Evolutionary conservation across 306 rosid species (phyloP).

Genomic region (Cucurbita maxima): DNA sequence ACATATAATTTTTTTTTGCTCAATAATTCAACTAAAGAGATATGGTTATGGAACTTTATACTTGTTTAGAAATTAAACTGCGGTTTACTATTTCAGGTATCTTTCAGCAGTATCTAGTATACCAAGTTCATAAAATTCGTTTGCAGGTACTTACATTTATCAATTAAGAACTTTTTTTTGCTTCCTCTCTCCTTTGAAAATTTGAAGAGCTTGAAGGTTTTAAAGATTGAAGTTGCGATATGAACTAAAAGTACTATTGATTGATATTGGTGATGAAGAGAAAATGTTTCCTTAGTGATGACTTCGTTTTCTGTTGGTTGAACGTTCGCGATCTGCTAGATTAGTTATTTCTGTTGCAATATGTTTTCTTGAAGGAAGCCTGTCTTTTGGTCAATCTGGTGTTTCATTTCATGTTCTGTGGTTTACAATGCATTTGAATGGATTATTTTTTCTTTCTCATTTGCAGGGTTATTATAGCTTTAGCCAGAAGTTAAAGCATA

Average conservation of each 20-base stretch:
- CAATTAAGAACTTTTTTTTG: neutral
- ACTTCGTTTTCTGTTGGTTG: neutral
- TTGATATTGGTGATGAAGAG: neutral
- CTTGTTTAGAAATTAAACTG: neutral
- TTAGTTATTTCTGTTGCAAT: neutral
- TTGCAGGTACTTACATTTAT: constrained; percentile 47
- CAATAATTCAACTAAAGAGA: neutral
- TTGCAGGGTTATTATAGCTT: constrained; percentile 93
- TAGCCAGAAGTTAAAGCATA: constrained; percentile 97
- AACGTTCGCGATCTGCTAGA: neutral
- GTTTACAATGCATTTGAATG: neutral
- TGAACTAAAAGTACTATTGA: neutral
- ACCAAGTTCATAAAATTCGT: constrained; percentile 91
- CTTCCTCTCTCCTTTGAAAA: neutral
- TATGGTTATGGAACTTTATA: neutral
- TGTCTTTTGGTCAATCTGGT: neutral
- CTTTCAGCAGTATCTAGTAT: constrained; percentile 89
- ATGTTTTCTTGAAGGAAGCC: neutral
- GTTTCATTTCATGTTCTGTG: neutral
- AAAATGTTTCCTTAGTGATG: neutral
- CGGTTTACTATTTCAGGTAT: constrained; percentile 44
- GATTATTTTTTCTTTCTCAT: neutral
- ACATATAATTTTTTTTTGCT: neutral
- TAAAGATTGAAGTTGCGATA: neutral
- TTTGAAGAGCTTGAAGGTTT: neutral